Base-by-base conservation (phyloP, 306 rosid genomes). In the Trichosanthes cucumerina region DNA sequence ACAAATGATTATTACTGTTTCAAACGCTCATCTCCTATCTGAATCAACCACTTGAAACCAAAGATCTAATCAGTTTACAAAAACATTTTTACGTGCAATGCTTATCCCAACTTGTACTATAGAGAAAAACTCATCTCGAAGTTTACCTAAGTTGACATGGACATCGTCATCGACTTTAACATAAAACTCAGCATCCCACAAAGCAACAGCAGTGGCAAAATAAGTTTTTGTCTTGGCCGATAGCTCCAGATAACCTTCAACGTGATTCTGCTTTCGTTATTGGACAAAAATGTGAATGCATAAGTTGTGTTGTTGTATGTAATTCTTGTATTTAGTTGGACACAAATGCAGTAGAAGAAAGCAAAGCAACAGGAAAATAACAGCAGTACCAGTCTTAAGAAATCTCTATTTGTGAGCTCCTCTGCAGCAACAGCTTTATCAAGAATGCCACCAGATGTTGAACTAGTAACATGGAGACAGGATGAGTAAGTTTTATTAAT, bases 91-190 rank as follows among this genome's bases (percentile, higher is more conserved):
- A 31, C 19, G 13, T 62, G 69, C 41, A 62, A 5, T 5, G 31
- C 46, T 56, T 1, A 4, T 6, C 0, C 1, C 21, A 34, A 8
- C 15, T 8, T 65, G 28, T 36, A 38, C 50, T 15, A 65, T 2
- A 16, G 58, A 73, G 59, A 31, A 50, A n/a, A 52, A 31, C 31
- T 5, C 7, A 36, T 50, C 50, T 58, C 21, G 13, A 39, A 18
- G 33, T 23, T 84, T 82, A 93, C 98, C 98, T 88, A 94, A 84
- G 75, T 94, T 94, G 71, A 92, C 95, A 81, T 94, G 97, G 78
- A 94, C 88, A 79, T 92, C 97, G 76, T 92, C 98, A 50, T 94
- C 97, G 74, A 92, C 97, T 89, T 93, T 93, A 85, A 93, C 85
- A 79, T 90, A 92, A 83, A 88, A 92, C 24, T 90, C 93, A 44